Percentiles rank a stretch among this genome's conserved stretches.
These are phyloP conservation scores for Nakazawaea ernobii DNA, from an alignment of 805 yeast genomes.

Conservation along the genomic window DNA sequence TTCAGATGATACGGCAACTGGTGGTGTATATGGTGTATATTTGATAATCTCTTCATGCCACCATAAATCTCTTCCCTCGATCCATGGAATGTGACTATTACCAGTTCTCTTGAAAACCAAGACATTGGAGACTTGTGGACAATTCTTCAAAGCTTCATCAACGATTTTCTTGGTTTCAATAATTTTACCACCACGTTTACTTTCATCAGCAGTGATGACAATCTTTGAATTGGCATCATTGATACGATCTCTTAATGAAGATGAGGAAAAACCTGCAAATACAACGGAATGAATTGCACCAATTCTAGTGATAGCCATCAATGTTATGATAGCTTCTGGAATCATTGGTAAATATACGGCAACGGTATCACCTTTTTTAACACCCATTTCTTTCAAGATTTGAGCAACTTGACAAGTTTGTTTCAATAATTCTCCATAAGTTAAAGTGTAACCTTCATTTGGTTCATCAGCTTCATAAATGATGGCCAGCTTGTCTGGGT, in stretches of 20 bases:
- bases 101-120: conserved; percentile 74
- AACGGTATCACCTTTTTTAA: conserved; percentile 77
- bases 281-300: conserved; percentile 85
- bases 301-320: conserved; percentile 72
- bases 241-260: conserved; percentile 66
- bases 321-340: conserved; percentile 69
- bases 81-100: conserved; percentile 43
- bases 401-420: conserved; percentile 71
- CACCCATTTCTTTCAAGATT: conserved; percentile 59
- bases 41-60: conserved; percentile 69
- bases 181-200: conserved; percentile 77
- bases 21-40: conserved; percentile 65
- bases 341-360: conserved; percentile 87
- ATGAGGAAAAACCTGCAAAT: conserved; percentile 79
- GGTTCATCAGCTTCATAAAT: conserved; percentile 82
- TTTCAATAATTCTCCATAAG: conserved; percentile 66
- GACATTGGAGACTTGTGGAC: conserved; percentile 65
- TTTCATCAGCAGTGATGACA: conserved; percentile 77
- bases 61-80: conserved; percentile 61
- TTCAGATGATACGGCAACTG: conserved; percentile 71
- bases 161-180: conserved; percentile 77
- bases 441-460: conserved; percentile 51
- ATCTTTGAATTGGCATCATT: conserved; percentile 66
- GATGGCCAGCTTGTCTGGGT: conserved; percentile 70
- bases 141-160: conserved; percentile 66